Evolutionary conservation across 345 rosid species (phyloP).

Genomic region (Diplotaxis tenuifolia): DNA sequence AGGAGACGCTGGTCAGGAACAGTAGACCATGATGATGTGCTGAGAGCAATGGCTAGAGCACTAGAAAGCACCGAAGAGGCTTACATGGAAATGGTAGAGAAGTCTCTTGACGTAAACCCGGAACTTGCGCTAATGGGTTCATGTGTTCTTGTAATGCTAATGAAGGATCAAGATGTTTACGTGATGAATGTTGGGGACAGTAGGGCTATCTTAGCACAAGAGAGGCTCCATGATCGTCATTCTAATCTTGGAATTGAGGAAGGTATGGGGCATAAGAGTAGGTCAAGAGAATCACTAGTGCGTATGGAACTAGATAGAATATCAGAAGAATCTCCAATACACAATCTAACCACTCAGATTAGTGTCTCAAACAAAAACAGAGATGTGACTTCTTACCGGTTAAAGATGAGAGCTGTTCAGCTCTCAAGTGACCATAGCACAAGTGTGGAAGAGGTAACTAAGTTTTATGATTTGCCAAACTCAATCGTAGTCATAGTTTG

Average conservation of each 20-base stretch:
- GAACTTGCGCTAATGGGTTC: conserved; percentile 98
- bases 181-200: conserved; percentile 98
- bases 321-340: conserved; percentile 97
- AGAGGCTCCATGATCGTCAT: conserved; percentile 76
- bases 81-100: conserved; percentile 94
- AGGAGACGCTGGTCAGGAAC: conserved; percentile 82
- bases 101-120: conserved; percentile 73
- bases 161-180: conserved; percentile 97
- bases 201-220: conserved; percentile 85
- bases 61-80: conserved; percentile 74
- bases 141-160: conserved; percentile 88
- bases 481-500: no score
- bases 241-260: conserved; percentile 67
- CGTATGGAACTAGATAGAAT: conserved; percentile 95
- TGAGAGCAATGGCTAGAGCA: conserved; percentile 81
- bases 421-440: conserved; percentile 96
- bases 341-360: conserved; percentile 63
- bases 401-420: conserved; percentile 95
- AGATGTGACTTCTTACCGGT: conserved; percentile 77
- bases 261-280: conserved; percentile 63
- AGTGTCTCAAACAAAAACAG: conserved; percentile 73
- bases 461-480: neutral
- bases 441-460: conserved; percentile 68
- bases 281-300: conserved; percentile 81
- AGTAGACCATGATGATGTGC: conserved; percentile 74